A percentile compares a stretch with the other conserved stretches of the same genome.
These are phyloP conservation scores for Myriosclerotinia scirpicola DNA, from an alignment of 2,329 filamentous ascomycete species.

Conservation along the genomic window DNA sequence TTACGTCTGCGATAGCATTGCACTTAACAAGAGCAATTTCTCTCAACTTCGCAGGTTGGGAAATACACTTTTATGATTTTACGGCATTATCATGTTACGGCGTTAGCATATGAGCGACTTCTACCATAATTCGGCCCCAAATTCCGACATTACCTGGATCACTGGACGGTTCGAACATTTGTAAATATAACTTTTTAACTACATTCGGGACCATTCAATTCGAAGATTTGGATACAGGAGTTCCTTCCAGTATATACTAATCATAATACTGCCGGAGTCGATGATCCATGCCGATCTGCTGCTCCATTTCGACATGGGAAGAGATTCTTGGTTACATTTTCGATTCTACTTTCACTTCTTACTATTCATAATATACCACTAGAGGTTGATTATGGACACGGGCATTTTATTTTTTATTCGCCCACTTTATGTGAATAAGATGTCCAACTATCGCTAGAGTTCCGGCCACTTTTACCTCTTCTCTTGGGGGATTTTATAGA, in stretches of 20 bases:
- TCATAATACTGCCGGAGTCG: conserved; percentile 32
- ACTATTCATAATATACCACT: conserved; percentile 19
- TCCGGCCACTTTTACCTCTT: conserved; percentile 34
- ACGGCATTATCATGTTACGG: conserved; percentile 39
- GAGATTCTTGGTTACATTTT: conserved; percentile 22
- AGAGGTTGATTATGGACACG: conserved; percentile 4
- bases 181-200: conserved; percentile 35
- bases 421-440: conserved; percentile 28
- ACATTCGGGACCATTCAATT: conserved; percentile 25
- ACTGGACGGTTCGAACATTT: conserved; percentile 28
- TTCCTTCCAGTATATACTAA: conserved; percentile 34
- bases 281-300: conserved; percentile 17
- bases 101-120: conserved; percentile 40
- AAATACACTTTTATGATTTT: conserved; percentile 37
- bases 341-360: conserved; percentile 29
- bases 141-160: conserved; percentile 11
- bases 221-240: conserved; percentile 24
- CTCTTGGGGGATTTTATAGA: conserved; percentile 26
- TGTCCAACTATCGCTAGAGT: conserved; percentile 40
- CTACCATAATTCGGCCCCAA: conserved; percentile 29
- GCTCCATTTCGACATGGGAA: conserved; percentile 18
- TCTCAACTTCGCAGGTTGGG: conserved; percentile 32
- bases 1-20: conserved; percentile 7
- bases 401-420: conserved; percentile 19
- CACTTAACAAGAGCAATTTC: conserved; percentile 19